Conservation (phyloP, 2,329 filamentous ascomycete species). For the Stemphylium vesicarium region DNA sequence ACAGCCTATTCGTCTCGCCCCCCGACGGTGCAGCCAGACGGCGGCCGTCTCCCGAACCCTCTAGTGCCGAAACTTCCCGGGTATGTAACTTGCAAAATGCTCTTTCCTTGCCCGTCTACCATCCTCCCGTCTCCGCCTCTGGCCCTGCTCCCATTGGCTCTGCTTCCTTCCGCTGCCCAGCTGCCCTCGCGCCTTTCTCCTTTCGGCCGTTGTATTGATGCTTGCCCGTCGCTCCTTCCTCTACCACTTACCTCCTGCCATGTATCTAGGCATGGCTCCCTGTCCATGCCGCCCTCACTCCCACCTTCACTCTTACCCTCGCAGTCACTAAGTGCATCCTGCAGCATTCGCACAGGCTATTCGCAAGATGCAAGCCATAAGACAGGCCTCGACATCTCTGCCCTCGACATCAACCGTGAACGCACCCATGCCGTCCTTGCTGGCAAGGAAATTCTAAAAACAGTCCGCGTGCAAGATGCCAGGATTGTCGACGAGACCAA, state of each 20-base stretch:
- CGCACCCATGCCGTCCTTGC: constrained; percentile 69
- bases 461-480: constrained; percentile 64
- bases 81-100: constrained; percentile 29
- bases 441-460: constrained; percentile 70
- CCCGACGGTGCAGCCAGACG: constrained; percentile 56
- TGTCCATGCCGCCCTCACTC: background rate
- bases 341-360: constrained; percentile 53
- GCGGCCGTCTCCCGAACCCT: constrained; percentile 47
- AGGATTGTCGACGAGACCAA: constrained; percentile 68
- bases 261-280: background rate
- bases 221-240: constrained; percentile 2
- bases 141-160: constrained; percentile 8
- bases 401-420: constrained; percentile 68
- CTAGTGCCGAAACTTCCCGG: constrained; percentile 46
- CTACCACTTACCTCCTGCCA: constrained; percentile 15
- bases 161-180: background rate
- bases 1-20: constrained; percentile 59
- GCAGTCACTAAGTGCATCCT: background rate
- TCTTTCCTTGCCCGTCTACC: background rate
- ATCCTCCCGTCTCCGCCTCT: background rate
- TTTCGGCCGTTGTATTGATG: background rate
- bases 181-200: background rate
- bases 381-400: constrained; percentile 68
- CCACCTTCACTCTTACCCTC: background rate
- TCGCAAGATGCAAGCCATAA: constrained; percentile 65